These are phyloP conservation scores for Cryptococcus sp. DNA, from an alignment of 1,284 basidiomycete genomes.

Conservation along the genomic window DNA sequence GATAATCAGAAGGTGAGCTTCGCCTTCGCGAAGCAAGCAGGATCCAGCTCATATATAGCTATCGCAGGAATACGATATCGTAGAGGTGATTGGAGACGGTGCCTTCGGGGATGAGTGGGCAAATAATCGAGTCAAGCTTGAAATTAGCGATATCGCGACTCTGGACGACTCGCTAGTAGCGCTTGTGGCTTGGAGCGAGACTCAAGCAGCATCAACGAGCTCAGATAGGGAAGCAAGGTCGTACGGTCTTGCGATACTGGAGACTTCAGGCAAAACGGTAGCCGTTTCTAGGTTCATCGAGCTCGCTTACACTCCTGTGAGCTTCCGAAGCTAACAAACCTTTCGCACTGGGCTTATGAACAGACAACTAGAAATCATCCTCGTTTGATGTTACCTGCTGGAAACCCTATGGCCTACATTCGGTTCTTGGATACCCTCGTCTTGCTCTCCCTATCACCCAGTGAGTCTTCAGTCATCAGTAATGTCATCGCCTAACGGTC, in stretches of 20 bases:
- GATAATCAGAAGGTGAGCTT: slow-evolving; percentile 29
- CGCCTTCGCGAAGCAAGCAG: not conserved
- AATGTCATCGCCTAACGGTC: slow-evolving; percentile 4
- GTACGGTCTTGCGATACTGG: slow-evolving; percentile 34
- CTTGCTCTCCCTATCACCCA: slow-evolving; percentile 32
- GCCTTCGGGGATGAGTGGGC: slow-evolving; percentile 19
- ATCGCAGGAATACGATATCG: slow-evolving; percentile 35
- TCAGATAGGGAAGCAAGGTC: slow-evolving; percentile 15
- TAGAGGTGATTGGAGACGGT: slow-evolving; percentile 24
- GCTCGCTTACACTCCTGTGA: slow-evolving; percentile 36
- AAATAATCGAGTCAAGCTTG: slow-evolving; percentile 24
- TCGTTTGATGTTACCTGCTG: slow-evolving; percentile 33
- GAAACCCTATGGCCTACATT: slow-evolving; percentile 42
- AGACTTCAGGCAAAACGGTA: slow-evolving; percentile 19
- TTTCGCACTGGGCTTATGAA: too few species aligned
- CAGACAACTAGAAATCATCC: too few species aligned
- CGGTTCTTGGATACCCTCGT: slow-evolving; percentile 46
- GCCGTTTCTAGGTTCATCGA: slow-evolving; percentile 25
- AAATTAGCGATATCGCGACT: slow-evolving; percentile 31
- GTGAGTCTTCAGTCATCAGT: slow-evolving; percentile 10
- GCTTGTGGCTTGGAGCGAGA: slow-evolving; percentile 35
- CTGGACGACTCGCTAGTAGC: slow-evolving; percentile 27
- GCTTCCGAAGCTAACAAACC: slow-evolving; percentile 3
- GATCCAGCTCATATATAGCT: slow-evolving; percentile 14
- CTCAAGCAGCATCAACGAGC: slow-evolving; percentile 18